A percentile compares a stretch with the other conserved stretches of the same genome.
phyloP scores from a whole-genome alignment of 345 rosid genomes.

The Carallia brachiata region DNA sequence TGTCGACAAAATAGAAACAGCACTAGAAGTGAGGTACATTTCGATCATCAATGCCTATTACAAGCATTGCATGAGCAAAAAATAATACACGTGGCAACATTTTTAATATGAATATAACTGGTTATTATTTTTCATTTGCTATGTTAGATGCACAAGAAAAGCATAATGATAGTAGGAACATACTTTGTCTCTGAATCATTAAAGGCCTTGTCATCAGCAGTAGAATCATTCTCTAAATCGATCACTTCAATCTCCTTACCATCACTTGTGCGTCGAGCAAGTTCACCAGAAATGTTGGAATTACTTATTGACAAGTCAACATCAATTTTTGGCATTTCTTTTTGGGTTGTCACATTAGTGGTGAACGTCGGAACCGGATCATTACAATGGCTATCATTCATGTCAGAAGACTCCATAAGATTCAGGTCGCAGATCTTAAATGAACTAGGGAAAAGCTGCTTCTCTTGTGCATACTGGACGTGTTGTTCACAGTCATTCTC shows the following conservation, averaged over 20 bases:
- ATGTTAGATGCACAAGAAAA: neutral
- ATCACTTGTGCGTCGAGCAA: conserved; percentile 40
- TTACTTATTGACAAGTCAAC: conserved; percentile 78
- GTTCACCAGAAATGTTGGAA: conserved; percentile 48
- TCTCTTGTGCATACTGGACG: conserved; percentile 57
- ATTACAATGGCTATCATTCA: conserved; percentile 45
- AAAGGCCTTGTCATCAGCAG: conserved; percentile 50
- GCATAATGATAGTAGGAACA: conserved; percentile 18
- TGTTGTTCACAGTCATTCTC: conserved; percentile 33
- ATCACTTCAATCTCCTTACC: conserved; percentile 82
- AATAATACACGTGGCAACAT: conserved; percentile 6
- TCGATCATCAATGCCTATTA: neutral
- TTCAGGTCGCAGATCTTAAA: conserved; percentile 93
- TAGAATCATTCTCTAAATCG: conserved; percentile 79
- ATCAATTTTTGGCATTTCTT: conserved; percentile 53
- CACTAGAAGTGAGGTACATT: neutral
- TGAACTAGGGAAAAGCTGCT: conserved; percentile 70
- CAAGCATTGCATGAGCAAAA: neutral
- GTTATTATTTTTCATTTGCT: neutral
- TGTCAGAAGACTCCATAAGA: conserved; percentile 69
- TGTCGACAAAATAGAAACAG: neutral
- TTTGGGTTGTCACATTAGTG: conserved; percentile 36
- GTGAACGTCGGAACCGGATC: conserved; percentile 40
- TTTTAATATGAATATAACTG: neutral
- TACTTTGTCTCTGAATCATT: conserved; percentile 60